Evolutionary conservation across 1,284 basidiomycete species (phyloP), one percentile per base, ranked within the genome.

Genomic region (Cutaneotrichosporon sp.): DNA sequence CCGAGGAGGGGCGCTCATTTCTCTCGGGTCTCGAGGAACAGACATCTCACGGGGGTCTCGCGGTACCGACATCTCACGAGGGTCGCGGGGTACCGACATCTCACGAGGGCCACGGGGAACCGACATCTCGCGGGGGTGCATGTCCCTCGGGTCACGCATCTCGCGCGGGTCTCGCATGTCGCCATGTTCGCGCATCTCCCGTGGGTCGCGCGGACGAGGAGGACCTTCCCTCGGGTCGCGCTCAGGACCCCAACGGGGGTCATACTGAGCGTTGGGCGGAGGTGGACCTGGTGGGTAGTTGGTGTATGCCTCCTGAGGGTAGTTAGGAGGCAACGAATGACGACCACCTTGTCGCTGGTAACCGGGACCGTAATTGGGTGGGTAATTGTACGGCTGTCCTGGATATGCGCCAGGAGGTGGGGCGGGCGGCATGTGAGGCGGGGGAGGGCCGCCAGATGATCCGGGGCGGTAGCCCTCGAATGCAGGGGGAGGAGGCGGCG

Each of bases 391-490:
- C 27, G 41, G 46, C 29, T 48, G 52, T 4, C 41, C 41, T 2
- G 52, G 47, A 46, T 49, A 53, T 17, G 43, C 37, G 32, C 29
- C 27, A 6, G 48, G 55, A 12, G 46, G 51, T 12, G 54, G 50
- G 16, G 35, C 45, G 11, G 48, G 41, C 35, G 55, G 29, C 19
- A 34, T 27, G n/a, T 37, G 44, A 25, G 43, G 33, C 22, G 49
- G 46, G 17, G 51, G 48, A 7, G 55, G 46, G 25, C 55, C 55
- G 20, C 56, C 49, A 2, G 46, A 22, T 4, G 46, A 55, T 8
- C 49, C 54, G 11, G 55, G 55, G 3, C 49, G 51, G 42, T 57
- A 57, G 0, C 49, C 49, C 17, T 57, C 56, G 20, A 49, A 54
- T 9, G 39, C 14, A 1, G 57, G 53, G 2, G 53, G 53, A 3